A percentile compares a stretch with the other conserved stretches of the same genome.
Evolutionary conservation across 2,329 filamentous ascomycete genomes (phyloP).

Genomic region (Pestalotiopsis sp.): DNA sequence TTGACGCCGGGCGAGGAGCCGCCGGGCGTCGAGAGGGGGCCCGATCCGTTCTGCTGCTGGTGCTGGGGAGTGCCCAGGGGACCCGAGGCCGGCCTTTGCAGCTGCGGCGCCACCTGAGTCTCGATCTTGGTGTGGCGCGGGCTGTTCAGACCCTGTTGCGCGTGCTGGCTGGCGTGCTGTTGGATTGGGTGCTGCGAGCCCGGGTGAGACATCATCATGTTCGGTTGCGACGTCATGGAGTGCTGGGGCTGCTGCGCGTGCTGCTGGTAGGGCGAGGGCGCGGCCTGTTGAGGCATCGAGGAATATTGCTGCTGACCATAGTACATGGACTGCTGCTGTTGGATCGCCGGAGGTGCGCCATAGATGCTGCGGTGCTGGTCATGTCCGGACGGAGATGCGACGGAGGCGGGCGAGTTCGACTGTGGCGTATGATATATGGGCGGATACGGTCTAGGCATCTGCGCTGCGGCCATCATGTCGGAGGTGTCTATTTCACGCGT

Average conservation of each 20-base stretch:
- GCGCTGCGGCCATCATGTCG: constrained; percentile 68
- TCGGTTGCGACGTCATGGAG: constrained; percentile 65
- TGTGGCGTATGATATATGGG: constrained; percentile 96
- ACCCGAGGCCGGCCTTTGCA: constrained; percentile 60
- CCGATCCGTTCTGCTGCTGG: constrained; percentile 42
- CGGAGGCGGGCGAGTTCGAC: constrained; percentile 91
- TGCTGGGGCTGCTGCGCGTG: constrained; percentile 58
- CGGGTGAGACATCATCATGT: constrained; percentile 68
- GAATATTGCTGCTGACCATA: constrained; percentile 65
- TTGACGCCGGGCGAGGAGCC: constrained; percentile 64
- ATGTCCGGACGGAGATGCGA: constrained; percentile 85
- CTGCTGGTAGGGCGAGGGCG: constrained; percentile 63
- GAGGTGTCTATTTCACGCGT: constrained; percentile 49
- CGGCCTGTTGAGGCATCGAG: constrained; percentile 66
- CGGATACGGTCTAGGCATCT: constrained; percentile 80
- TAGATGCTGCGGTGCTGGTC: constrained; percentile 91
- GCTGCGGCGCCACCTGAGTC: constrained; percentile 61
- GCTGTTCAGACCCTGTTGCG: constrained; percentile 60
- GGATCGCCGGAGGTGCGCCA: constrained; percentile 71
- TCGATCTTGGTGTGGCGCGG: constrained; percentile 66
- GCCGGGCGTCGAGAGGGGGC: constrained; percentile 46
- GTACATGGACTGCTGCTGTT: constrained; percentile 83
- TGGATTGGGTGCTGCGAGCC: constrained; percentile 60
- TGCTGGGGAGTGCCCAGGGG: constrained; percentile 48
- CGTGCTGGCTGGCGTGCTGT: constrained; percentile 61